phyloP scores from a whole-genome alignment of 2,329 filamentous ascomycete species.

The Sporothrix sp. region DNA sequence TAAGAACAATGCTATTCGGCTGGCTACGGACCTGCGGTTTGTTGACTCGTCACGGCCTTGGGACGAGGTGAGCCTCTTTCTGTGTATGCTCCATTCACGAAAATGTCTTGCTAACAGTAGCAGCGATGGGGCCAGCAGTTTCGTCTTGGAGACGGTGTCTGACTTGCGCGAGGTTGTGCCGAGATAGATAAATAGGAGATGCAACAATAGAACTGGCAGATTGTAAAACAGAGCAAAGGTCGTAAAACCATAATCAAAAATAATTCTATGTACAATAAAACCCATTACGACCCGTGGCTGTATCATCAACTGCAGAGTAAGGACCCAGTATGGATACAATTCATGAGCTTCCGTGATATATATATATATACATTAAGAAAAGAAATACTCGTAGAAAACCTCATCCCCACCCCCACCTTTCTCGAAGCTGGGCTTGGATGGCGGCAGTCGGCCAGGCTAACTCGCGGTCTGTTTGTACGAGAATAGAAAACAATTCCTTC shows the following conservation, averaged over 20 bases:
- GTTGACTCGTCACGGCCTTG: slow-evolving; percentile 28
- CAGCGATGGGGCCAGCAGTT: slow-evolving; percentile 5
- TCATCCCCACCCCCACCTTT: slow-evolving; percentile 38
- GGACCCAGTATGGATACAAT: no score
- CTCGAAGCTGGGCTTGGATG: slow-evolving; percentile 37
- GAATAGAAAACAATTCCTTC: slow-evolving; percentile 36
- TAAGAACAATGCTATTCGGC: slow-evolving; percentile 39
- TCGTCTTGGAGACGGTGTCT: slow-evolving; percentile 6
- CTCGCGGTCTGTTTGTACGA: slow-evolving; percentile 38
- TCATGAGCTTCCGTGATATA: no score
- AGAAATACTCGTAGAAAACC: no score
- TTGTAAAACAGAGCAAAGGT: no score
- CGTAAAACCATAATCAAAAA: no score
- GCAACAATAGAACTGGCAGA: no score
- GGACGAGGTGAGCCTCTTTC: slow-evolving; percentile 1
- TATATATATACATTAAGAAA: no score
- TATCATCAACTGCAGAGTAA: no score
- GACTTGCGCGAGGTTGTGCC: not conserved
- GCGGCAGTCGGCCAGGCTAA: slow-evolving; percentile 43
- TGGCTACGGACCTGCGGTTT: slow-evolving; percentile 48
- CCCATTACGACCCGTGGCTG: no score
- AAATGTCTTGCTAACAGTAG: not conserved
- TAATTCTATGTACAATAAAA: no score
- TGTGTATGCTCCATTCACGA: not conserved
- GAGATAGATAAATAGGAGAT: no score